A percentile compares a stretch with the other conserved stretches of the same genome.
phyloP scores from a whole-genome alignment of 2,329 filamentous ascomycete species.

The Colletotrichum higginsianum region DNA sequence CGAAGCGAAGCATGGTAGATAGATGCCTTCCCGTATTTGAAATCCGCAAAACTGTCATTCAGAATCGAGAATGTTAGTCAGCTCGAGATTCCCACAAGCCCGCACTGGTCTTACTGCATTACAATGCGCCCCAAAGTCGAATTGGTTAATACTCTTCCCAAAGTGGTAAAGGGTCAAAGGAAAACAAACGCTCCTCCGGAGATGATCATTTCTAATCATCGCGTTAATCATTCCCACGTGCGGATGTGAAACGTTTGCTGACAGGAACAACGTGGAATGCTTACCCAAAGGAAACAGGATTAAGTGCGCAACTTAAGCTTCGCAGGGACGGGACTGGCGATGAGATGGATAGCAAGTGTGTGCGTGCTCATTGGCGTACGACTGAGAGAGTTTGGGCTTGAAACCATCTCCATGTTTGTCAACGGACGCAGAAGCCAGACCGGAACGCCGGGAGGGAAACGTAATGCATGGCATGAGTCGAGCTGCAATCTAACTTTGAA shows the following conservation, averaged over 20 bases:
- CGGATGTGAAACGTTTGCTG: not conserved
- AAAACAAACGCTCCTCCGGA: not conserved
- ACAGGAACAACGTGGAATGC: not conserved
- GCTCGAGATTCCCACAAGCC: too few relatives aligned
- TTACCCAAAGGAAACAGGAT: not conserved
- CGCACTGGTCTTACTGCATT: too few relatives aligned
- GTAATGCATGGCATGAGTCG: conserved; percentile 15
- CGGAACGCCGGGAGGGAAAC: not conserved
- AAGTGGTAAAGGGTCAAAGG: not conserved
- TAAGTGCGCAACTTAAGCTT: conserved; percentile 4
- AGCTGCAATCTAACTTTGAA: not conserved
- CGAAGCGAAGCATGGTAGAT: not conserved
- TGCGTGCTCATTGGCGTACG: conserved; percentile 1
- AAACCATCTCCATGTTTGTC: not conserved
- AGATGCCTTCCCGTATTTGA: too few relatives aligned
- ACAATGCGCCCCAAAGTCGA: too few relatives aligned
- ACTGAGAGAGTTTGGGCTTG: conserved; percentile 14
- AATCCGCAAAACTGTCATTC: too few relatives aligned
- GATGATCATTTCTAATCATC: not conserved
- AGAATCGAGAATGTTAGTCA: too few relatives aligned
- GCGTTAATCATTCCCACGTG: not conserved
- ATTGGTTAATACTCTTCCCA: not conserved
- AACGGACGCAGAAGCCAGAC: not conserved
- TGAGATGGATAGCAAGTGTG: not conserved
- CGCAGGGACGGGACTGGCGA: not conserved